phyloP scores from a whole-genome alignment of 2,329 filamentous ascomycete genomes.

The Scedosporium minutisporum region DNA sequence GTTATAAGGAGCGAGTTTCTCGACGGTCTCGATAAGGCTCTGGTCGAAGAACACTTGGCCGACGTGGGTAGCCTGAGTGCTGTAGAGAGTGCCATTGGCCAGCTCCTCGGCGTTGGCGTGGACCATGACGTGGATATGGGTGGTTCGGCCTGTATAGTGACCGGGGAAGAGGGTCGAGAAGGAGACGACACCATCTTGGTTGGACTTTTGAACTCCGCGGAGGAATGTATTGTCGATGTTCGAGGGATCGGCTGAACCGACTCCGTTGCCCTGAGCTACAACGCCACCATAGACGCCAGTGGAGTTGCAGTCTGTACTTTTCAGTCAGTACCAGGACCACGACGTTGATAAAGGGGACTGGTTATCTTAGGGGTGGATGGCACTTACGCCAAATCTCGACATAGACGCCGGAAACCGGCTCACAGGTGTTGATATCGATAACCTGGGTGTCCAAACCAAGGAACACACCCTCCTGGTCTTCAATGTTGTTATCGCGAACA shows the following conservation, averaged over 20 bases:
- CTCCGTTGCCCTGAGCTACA: constrained; percentile 23
- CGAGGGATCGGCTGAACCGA: constrained; percentile 14
- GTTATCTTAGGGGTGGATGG: background rate
- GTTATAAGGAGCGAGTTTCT: constrained; percentile 33
- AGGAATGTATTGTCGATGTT: constrained; percentile 26
- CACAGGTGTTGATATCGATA: constrained; percentile 31
- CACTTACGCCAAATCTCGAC: constrained; percentile 29
- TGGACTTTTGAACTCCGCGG: constrained; percentile 30
- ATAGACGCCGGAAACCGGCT: constrained; percentile 26
- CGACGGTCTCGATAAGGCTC: constrained; percentile 39
- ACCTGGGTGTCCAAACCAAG: constrained; percentile 32
- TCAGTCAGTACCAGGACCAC: background rate
- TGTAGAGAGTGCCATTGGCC: constrained; percentile 40
- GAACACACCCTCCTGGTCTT: constrained; percentile 29
- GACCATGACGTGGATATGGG: constrained; percentile 29
- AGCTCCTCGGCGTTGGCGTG: constrained; percentile 24
- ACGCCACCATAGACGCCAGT: constrained; percentile 36
- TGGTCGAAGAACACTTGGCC: constrained; percentile 55
- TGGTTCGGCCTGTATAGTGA: constrained; percentile 30
- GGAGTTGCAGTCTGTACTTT: constrained; percentile 25
- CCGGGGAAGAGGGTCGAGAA: constrained; percentile 34
- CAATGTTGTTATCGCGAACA: constrained; percentile 28
- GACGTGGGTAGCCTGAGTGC: constrained; percentile 42
- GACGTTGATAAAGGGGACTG: background rate
- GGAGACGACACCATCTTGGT: constrained; percentile 27